Evolutionary conservation across 1,139 yeast species (phyloP), one percentile per base, ranked within the genome.

Genomic region (Candida pseudoviswanathii): DNA sequence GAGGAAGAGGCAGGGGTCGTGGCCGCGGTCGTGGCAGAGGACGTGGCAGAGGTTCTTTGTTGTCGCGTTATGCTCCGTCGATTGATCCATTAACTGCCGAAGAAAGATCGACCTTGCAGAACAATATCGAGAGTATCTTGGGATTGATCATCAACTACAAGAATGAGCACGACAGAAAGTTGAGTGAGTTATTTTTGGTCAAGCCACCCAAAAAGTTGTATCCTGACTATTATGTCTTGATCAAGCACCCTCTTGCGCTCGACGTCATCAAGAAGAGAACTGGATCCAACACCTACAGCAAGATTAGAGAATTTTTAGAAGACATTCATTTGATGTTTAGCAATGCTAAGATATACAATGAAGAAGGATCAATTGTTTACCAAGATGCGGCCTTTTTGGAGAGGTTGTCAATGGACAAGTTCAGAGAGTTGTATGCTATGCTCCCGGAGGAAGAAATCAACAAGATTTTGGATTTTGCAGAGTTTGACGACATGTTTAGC

Each of bases 311-410:
- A 56, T 80, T 88, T 51, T 67, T 84, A 48, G 87, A 81, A 54
- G 96, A 89, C 62, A 71, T 89, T 50, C 86, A 85, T 56, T 76
- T 85, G 58, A 88, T 92, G 82, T 88, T 89, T 66, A 77, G 81
- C 51, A 92, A 92, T 66, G 97, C 97, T 1, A 78, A 85, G 54
- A 80, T 82, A n/a, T 92, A 90, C 65, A 92, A 92, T 61, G 95
- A 90, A 61, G 96, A 89, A 64, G 96, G 96, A 0, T 89, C 96
- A 1, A 66, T 85, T 52, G 90, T 92, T 16, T 89, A 84, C 59
- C 78, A 82, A 51, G 97, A 91, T 68, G 96, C 98, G 0, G 69
- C 78, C 37, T 75, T 71, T 24, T 70, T 92, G 57, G 94, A 89
- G 63, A 67, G 71, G 9, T 64, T 81, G 50, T 81, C 76, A 1